Percentiles rank a stretch among this genome's conserved stretches.
Evolutionary conservation across 2,329 filamentous ascomycete genomes (phyloP).

Genomic region (Epichloe aotearoae): DNA sequence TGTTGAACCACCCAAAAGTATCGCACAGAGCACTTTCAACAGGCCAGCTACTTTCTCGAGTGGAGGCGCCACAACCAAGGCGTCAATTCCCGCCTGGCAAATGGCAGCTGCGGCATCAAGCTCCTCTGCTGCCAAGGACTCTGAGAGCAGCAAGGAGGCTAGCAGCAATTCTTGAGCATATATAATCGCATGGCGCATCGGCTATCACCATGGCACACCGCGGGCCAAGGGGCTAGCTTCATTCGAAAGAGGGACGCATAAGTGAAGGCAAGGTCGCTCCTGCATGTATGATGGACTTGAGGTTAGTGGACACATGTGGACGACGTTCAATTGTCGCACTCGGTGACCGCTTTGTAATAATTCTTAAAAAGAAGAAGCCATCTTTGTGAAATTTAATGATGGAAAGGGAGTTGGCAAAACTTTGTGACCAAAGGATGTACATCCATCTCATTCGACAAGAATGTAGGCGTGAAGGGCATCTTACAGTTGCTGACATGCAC

Average conservation of each 20-base stretch:
- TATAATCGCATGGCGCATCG: background rate
- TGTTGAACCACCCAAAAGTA: conserved; percentile 21
- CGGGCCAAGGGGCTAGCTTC: too few species aligned
- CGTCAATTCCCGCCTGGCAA: conserved; percentile 70
- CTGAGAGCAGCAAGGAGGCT: conserved; percentile 5
- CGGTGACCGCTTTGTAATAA: too few species aligned
- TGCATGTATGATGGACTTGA: background rate
- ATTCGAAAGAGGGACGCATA: background rate
- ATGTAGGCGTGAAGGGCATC: background rate
- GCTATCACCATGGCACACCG: background rate
- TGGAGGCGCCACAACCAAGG: conserved; percentile 32
- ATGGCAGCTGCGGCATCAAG: conserved; percentile 44
- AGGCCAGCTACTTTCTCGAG: conserved; percentile 21
- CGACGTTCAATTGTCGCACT: too few species aligned
- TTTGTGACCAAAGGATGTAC: too few species aligned
- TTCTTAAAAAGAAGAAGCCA: background rate
- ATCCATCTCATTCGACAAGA: background rate
- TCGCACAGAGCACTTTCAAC: conserved; percentile 16
- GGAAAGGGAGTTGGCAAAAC: too few species aligned
- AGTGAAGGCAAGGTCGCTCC: background rate
- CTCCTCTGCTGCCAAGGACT: conserved; percentile 15
- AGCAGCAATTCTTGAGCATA: conserved; percentile 1
- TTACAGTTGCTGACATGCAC: too few species aligned
- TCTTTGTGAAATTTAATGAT: background rate
- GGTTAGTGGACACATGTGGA: too few species aligned